A percentile compares a stretch with the other conserved stretches of the same genome.
phyloP scores from a whole-genome alignment of 139 green algal genomes.

The Edaphochlamys debaryana region DNA sequence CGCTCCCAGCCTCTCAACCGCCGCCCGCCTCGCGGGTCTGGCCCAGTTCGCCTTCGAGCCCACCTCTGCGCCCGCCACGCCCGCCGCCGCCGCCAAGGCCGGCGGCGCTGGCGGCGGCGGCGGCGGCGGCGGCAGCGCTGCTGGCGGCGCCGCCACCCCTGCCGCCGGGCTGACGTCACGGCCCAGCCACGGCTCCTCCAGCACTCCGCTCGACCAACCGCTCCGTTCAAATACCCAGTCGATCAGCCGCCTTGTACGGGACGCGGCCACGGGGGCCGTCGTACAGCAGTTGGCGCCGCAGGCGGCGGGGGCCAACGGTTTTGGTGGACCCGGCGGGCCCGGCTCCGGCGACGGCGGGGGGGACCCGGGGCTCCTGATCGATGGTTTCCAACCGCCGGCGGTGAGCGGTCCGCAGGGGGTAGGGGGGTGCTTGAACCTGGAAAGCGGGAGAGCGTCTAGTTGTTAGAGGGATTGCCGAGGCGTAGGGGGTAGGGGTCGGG shows the following conservation, averaged over 20 bases:
- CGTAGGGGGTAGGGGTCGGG: too few species aligned
- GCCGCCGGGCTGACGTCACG: background rate
- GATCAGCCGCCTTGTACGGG: constrained; percentile 44
- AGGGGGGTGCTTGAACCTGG: too few species aligned
- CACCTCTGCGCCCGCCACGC: too few species aligned
- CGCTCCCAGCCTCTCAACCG: background rate
- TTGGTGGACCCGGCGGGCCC: background rate
- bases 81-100: background rate
- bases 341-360: background rate
- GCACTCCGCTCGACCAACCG: constrained; percentile 16
- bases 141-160: too few species aligned
- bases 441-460: too few species aligned
- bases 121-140: background rate
- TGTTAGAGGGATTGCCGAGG: too few species aligned
- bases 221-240: constrained; percentile 29
- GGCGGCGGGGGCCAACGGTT: background rate
- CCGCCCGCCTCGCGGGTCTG: background rate
- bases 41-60: too few species aligned
- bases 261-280: constrained; percentile 15
- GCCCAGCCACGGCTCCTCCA: too few species aligned
- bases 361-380: constrained; percentile 65
- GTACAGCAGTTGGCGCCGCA: constrained; percentile 38
- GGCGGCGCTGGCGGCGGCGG: background rate
- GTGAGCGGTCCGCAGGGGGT: constrained; percentile 35
- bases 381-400: constrained; percentile 80